These are phyloP conservation scores for Novymonas esmeraldas DNA, from an alignment of 208 protist species.

Conservation along the genomic window DNA sequence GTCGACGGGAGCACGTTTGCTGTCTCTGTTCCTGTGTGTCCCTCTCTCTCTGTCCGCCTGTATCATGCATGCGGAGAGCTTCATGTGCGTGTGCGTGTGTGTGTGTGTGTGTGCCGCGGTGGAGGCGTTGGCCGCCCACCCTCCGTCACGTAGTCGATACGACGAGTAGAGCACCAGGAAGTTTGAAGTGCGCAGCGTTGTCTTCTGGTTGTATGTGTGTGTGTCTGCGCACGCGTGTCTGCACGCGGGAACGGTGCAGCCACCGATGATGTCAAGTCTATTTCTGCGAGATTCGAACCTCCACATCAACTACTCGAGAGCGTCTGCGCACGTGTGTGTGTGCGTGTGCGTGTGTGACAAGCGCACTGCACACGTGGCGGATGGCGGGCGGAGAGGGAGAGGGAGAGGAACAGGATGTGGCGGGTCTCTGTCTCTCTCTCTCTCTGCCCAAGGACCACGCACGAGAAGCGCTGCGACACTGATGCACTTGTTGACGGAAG, in stretches of 20 bases:
- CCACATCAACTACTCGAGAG: no score
- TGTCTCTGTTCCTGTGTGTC: not conserved
- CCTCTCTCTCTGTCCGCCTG: not conserved
- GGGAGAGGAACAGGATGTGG: not conserved
- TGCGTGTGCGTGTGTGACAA: no score
- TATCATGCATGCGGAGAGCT: no score
- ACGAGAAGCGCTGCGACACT: not conserved
- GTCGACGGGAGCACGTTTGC: not conserved
- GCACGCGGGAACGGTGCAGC: no score
- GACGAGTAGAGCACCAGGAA: no score
- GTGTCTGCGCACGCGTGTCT: constrained; percentile 7
- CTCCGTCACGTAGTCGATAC: no score
- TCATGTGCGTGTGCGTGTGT: not conserved
- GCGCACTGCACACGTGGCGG: not conserved
- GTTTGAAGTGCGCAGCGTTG: no score
- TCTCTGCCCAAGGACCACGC: not conserved
- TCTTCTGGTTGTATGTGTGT: constrained; percentile 18
- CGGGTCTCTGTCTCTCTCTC: not conserved
- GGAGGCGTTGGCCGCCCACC: no score
- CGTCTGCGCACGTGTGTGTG: no score
- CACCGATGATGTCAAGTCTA: not conserved
- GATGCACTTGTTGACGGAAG: not conserved
- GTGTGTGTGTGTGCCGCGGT: no score
- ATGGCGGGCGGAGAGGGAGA: not conserved
- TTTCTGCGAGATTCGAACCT: not conserved